Conservation (phyloP, 1,284 basidiomycete species). For the Boletus hoseneyae region DNA sequence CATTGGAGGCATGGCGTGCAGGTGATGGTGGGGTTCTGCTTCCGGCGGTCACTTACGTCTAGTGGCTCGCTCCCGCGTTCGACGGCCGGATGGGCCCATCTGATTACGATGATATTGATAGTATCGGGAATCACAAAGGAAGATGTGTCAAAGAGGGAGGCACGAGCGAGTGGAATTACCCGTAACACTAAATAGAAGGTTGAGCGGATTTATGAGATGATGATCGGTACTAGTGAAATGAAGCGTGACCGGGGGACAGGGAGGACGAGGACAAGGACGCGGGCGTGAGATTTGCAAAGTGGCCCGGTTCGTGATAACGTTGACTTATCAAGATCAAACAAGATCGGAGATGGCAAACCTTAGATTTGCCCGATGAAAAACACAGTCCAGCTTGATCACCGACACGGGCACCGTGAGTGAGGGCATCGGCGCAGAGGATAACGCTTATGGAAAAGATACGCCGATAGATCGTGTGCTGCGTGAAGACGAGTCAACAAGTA, state of each 20-base stretch:
- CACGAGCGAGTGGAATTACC: constrained; percentile 18
- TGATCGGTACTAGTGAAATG: constrained; percentile 26
- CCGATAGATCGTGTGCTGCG: constrained; percentile 27
- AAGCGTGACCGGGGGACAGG: too few species aligned
- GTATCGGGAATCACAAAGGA: constrained; percentile 20
- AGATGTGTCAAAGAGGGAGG: constrained; percentile 13
- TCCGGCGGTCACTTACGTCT: constrained; percentile 33
- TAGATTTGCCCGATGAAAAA: constrained; percentile 29
- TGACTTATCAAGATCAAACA: constrained; percentile 30
- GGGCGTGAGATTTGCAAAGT: constrained; percentile 30
- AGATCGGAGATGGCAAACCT: constrained; percentile 36
- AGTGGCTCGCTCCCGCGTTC: constrained; percentile 32
- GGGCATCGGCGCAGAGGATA: constrained; percentile 29
- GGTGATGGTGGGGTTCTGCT: constrained; percentile 25
- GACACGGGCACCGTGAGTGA: constrained; percentile 14
- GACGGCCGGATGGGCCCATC: constrained; percentile 19
- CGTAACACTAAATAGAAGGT: constrained; percentile 30
- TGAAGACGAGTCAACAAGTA: constrained; percentile 29
- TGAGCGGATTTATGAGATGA: constrained; percentile 21
- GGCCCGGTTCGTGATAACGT: constrained; percentile 36
- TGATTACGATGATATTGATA: constrained; percentile 25
- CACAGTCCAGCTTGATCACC: too few species aligned
- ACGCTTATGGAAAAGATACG: constrained; percentile 31
- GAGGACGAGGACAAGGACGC: too few species aligned
- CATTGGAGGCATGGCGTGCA: constrained; percentile 15